These are phyloP conservation scores for Epichloe sibirici DNA, from an alignment of 2,329 filamentous ascomycete species.

Conservation along the genomic window DNA sequence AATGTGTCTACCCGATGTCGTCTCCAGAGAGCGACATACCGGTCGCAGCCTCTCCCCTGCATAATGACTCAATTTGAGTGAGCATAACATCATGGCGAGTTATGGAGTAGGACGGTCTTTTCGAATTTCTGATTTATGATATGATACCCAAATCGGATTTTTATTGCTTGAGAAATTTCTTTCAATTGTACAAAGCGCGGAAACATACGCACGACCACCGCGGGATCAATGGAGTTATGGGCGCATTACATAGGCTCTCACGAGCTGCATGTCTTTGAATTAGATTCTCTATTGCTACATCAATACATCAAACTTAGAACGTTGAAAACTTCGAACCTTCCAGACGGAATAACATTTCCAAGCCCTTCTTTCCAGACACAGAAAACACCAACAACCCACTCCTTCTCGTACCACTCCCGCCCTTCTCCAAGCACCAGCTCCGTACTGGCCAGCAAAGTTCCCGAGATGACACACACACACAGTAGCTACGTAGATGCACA, in stretches of 20 bases:
- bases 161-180: neutral
- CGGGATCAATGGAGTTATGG: neutral
- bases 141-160: neutral
- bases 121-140: neutral
- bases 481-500: no score
- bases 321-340: neutral
- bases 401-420: no score
- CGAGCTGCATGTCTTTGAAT: neutral
- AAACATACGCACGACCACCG: neutral
- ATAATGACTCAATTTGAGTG: neutral
- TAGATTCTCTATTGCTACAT: neutral
- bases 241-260: neutral
- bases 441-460: no score
- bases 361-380: neutral
- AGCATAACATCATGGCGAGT: neutral
- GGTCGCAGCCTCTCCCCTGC: neutral
- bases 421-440: no score
- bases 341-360: neutral
- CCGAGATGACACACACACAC: no score
- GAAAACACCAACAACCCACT: no score
- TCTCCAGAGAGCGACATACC: slow-evolving; percentile 6
- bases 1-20: slow-evolving; percentile 3
- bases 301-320: neutral
- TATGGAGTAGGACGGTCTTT: neutral
- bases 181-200: neutral